Evolutionary conservation across 1,284 basidiomycete genomes (phyloP).

Genomic region (Malassezia restricta): DNA sequence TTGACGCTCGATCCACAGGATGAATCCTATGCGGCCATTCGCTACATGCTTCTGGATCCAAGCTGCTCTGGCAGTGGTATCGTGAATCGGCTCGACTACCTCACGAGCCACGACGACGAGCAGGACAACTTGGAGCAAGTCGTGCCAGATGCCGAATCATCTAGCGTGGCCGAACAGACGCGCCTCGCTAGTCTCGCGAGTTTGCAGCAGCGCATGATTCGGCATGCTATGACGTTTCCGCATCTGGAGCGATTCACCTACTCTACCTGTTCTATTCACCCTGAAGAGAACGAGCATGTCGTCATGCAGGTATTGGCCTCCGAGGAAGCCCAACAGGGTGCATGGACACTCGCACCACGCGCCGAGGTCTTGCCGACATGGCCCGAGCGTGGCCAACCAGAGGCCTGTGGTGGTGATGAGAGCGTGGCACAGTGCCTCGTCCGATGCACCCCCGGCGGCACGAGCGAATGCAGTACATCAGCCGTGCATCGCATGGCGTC

Average conservation of each 20-base stretch:
- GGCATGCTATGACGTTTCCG: slow-evolving; percentile 82
- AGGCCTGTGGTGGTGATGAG: slow-evolving; percentile 16
- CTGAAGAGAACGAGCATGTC: slow-evolving; percentile 77
- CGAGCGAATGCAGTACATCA: slow-evolving; percentile 1
- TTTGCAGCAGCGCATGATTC: slow-evolving; percentile 74
- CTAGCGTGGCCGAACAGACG: background rate
- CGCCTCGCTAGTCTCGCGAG: slow-evolving; percentile 19
- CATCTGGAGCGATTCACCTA: slow-evolving; percentile 66
- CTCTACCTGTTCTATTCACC: slow-evolving; percentile 87
- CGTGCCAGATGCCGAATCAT: slow-evolving; percentile 6
- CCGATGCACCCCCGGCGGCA: slow-evolving; percentile 26
- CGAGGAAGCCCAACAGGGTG: slow-evolving; percentile 17
- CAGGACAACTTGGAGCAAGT: slow-evolving; percentile 14
- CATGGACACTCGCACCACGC: slow-evolving; percentile 28
- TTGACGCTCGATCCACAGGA: slow-evolving; percentile 21
- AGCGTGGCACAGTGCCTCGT: slow-evolving; percentile 20
- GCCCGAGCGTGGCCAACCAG: slow-evolving; percentile 22
- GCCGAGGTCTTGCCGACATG: slow-evolving; percentile 26
- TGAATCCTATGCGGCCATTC: slow-evolving; percentile 14
- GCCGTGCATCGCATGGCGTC: slow-evolving; percentile 19
- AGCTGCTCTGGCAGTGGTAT: slow-evolving; percentile 39
- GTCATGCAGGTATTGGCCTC: slow-evolving; percentile 50
- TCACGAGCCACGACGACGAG: slow-evolving; percentile 13
- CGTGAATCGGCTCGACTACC: slow-evolving; percentile 35
- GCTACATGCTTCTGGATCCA: slow-evolving; percentile 39